Evolutionary conservation across 345 rosid genomes (phyloP).

Genomic region (Clarkia xantiana): DNA sequence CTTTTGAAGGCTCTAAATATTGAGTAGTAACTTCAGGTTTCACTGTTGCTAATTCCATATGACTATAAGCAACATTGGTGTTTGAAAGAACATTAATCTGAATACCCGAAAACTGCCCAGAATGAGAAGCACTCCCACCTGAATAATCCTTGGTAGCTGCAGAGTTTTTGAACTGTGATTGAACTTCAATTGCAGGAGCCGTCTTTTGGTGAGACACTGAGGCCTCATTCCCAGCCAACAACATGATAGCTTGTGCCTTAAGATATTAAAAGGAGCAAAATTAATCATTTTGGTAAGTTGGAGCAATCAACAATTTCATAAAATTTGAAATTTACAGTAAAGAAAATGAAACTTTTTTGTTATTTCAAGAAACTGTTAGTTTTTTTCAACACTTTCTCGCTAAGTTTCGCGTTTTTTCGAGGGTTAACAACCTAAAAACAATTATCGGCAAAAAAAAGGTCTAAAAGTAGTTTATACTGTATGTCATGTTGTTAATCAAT

Average conservation of each 20-base stretch:
- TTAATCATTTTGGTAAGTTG: not conserved
- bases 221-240: conserved; percentile 48
- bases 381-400: too few species aligned
- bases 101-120: not conserved
- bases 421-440: too few species aligned
- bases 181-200: conserved; percentile 22
- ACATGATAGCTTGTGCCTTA: conserved; percentile 86
- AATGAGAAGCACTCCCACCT: not conserved
- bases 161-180: conserved; percentile 17
- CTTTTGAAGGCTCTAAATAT: conserved; percentile 21
- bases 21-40: conserved; percentile 12
- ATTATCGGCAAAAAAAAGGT: too few species aligned
- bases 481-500: too few species aligned
- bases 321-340: not conserved
- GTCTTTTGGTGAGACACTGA: conserved; percentile 12
- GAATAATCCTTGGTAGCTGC: not conserved
- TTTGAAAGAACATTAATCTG: too few species aligned
- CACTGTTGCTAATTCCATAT: not conserved
- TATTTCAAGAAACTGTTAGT: too few species aligned
- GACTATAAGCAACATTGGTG: conserved; percentile 8
- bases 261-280: not conserved
- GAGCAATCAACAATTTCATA: not conserved
- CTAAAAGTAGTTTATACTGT: too few species aligned
- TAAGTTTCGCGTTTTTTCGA: too few species aligned
- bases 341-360: not conserved